These are phyloP conservation scores for Clavulina sp. DNA, from an alignment of 768 basidiomycete genomes.

Conservation along the genomic window DNA sequence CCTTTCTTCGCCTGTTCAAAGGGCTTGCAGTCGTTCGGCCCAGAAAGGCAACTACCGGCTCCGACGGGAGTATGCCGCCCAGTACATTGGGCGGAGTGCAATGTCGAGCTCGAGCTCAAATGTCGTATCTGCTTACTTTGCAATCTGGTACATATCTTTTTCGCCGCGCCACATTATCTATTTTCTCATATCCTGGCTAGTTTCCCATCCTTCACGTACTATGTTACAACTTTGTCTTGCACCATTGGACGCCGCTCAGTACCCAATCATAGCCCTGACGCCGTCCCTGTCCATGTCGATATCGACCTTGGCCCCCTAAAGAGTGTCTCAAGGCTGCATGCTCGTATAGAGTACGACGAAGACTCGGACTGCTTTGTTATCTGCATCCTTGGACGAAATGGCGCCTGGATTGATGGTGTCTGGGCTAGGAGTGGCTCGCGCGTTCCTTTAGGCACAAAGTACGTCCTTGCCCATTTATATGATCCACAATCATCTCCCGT, in stretches of 20 bases:
- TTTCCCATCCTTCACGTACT: slow-evolving; percentile 89
- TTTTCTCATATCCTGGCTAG: neutral
- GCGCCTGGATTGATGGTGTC: slow-evolving; percentile 95
- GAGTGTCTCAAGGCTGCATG: slow-evolving; percentile 94
- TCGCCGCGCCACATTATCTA: neutral
- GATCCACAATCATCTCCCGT: slow-evolving; percentile 1
- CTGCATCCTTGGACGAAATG: slow-evolving; percentile 87
- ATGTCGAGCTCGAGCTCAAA: neutral
- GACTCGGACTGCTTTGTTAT: slow-evolving; percentile 78
- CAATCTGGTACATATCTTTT: neutral
- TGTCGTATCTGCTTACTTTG: slow-evolving; percentile 1
- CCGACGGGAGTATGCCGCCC: no score
- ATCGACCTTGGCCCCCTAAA: slow-evolving; percentile 87
- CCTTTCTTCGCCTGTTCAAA: no score
- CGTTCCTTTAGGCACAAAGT: slow-evolving; percentile 78
- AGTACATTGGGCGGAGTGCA: no score
- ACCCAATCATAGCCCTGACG: neutral
- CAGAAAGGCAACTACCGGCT: no score
- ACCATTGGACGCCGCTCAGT: slow-evolving; percentile 78
- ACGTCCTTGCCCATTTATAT: slow-evolving; percentile 13
- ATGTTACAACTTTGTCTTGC: slow-evolving; percentile 85
- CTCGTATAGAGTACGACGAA: slow-evolving; percentile 86
- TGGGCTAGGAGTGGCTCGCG: slow-evolving; percentile 81
- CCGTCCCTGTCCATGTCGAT: slow-evolving; percentile 17
- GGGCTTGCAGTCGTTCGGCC: no score